Evolutionary conservation across 306 rosid species (phyloP).

Genomic region (Carpinus viminea): DNA sequence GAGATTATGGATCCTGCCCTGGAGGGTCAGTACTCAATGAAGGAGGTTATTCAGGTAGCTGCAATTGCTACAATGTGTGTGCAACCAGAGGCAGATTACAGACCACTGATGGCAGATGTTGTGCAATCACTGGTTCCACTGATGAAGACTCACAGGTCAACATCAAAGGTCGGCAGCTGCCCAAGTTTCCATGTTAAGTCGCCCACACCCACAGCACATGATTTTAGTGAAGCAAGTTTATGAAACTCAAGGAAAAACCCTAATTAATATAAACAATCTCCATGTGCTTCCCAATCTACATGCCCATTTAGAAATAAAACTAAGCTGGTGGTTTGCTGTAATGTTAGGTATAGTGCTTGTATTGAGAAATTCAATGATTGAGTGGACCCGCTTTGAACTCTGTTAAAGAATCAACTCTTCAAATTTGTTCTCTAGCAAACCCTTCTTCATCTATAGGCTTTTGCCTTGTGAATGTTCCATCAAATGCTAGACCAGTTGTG

Average conservation of each 20-base stretch:
- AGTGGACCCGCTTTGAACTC: background rate
- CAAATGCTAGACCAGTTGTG: too few species aligned
- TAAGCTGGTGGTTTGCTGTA: background rate
- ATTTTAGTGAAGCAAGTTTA: constrained; percentile 36
- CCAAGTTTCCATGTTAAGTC: constrained; percentile 59
- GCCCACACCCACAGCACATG: constrained; percentile 50
- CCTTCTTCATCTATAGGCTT: too few species aligned
- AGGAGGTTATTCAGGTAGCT: constrained; percentile 92
- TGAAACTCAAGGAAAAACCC: constrained; percentile 30
- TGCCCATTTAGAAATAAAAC: background rate
- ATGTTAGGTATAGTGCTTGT: constrained; percentile 2
- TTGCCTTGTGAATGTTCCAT: too few species aligned
- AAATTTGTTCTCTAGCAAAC: too few species aligned
- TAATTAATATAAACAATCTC: constrained; percentile 4
- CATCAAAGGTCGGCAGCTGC: constrained; percentile 58
- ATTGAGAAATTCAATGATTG: background rate
- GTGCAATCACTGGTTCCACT: constrained; percentile 91
- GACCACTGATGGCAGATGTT: constrained; percentile 98
- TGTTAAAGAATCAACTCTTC: too few species aligned
- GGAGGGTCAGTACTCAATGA: constrained; percentile 89
- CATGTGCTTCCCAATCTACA: constrained; percentile 25
- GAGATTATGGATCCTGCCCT: constrained; percentile 87
- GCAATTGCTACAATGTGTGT: constrained; percentile 97
- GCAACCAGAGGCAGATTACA: constrained; percentile 90
- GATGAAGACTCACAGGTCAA: constrained; percentile 58